A percentile compares a stretch with the other conserved stretches of the same genome.
These are phyloP conservation scores for Nemania bipapillata DNA, from an alignment of 2,329 filamentous ascomycete genomes.

Conservation along the genomic window DNA sequence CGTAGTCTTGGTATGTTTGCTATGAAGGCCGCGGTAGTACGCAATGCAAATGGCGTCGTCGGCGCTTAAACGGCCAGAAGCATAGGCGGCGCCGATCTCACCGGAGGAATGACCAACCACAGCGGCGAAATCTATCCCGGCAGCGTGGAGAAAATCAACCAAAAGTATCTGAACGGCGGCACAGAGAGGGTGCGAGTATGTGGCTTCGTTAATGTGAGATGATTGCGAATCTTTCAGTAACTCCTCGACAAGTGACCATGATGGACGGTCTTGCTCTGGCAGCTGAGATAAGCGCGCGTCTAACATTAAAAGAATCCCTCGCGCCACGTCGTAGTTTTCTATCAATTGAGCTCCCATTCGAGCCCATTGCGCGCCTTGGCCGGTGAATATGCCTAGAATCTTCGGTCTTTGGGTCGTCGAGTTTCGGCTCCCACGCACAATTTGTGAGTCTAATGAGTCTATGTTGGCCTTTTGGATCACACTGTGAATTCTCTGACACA, in stretches of 20 bases:
- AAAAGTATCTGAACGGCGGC: conserved; percentile 41
- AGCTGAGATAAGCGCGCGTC: background rate
- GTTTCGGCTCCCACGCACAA: too few species aligned
- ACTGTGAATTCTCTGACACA: too few species aligned
- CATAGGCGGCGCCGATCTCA: conserved; percentile 21
- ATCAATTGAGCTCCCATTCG: conserved; percentile 1
- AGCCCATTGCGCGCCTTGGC: conserved; percentile 22
- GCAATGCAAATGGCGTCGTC: conserved; percentile 9
- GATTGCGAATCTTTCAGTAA: background rate
- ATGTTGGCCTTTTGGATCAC: too few species aligned
- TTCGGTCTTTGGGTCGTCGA: background rate
- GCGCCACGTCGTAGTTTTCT: background rate
- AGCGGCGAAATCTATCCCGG: conserved; percentile 12
- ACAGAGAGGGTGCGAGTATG: conserved; percentile 45
- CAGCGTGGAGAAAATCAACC: conserved; percentile 24
- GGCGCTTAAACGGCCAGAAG: background rate
- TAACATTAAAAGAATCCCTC: background rate
- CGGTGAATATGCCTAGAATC: conserved; percentile 17
- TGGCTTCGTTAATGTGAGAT: background rate
- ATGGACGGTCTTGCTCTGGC: background rate
- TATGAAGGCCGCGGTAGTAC: conserved; percentile 12
- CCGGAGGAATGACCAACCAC: conserved; percentile 19
- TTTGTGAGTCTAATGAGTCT: too few species aligned
- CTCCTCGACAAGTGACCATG: background rate
- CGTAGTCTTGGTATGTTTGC: background rate